These are phyloP conservation scores for Rhodotorula sp. DNA, from an alignment of 1,284 basidiomycete species.

Conservation along the genomic window DNA sequence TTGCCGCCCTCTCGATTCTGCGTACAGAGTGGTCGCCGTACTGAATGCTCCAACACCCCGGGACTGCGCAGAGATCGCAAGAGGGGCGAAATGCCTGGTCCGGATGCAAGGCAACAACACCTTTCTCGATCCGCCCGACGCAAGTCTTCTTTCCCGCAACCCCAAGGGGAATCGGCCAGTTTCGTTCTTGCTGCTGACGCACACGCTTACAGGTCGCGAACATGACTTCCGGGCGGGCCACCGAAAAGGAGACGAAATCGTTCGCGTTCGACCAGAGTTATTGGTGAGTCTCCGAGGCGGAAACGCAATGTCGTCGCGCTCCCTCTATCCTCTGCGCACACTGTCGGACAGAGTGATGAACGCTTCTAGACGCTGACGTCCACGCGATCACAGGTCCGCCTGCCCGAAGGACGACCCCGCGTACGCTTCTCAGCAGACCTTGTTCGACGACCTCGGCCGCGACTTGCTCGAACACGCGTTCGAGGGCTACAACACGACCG, in stretches of 20 bases:
- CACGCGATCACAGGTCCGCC: slow-evolving; percentile 62
- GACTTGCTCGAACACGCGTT: slow-evolving; percentile 94
- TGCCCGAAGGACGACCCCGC: slow-evolving; percentile 78
- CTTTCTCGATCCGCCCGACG: slow-evolving; percentile 73
- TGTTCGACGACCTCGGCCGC: slow-evolving; percentile 91
- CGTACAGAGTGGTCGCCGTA: neutral
- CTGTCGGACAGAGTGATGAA: neutral
- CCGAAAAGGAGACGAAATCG: slow-evolving; percentile 77
- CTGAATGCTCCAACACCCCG: neutral
- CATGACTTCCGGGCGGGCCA: slow-evolving; percentile 1
- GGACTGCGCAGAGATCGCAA: slow-evolving; percentile 66
- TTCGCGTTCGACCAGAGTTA: slow-evolving; percentile 96
- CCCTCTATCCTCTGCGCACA: neutral
- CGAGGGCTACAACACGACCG: slow-evolving; percentile 95
- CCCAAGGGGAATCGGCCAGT: no score
- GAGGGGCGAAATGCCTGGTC: slow-evolving; percentile 86
- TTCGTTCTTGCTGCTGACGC: neutral
- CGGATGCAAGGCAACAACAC: slow-evolving; percentile 91
- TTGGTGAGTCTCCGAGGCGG: slow-evolving; percentile 48
- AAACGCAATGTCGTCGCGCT: no score
- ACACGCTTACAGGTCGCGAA: slow-evolving; percentile 6
- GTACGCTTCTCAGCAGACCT: slow-evolving; percentile 88
- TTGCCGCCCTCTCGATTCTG: neutral
- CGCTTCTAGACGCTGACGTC: neutral
- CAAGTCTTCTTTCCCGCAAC: neutral